Evolutionary conservation across 2,329 filamentous ascomycete species (phyloP).

Genomic region (Helminthosporium solani): DNA sequence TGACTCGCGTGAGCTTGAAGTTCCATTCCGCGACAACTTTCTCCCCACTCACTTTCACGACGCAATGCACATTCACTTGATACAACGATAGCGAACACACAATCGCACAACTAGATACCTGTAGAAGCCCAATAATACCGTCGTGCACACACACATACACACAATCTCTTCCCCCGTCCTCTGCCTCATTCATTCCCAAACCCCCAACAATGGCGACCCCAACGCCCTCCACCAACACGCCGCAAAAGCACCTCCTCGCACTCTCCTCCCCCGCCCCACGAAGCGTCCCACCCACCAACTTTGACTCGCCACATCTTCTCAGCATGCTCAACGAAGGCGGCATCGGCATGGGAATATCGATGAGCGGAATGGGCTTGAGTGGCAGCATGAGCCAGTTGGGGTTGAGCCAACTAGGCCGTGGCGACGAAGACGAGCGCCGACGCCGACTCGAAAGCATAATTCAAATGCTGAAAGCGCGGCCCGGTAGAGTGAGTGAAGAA

Average conservation of each 20-base stretch:
- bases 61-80: neutral
- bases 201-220: conserved; percentile 37
- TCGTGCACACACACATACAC: no score
- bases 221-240: conserved; percentile 40
- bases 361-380: conserved; percentile 44
- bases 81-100: conserved; percentile 13
- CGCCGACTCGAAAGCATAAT: conserved; percentile 61
- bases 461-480: conserved; percentile 65
- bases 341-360: conserved; percentile 42
- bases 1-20: conserved; percentile 21
- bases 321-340: conserved; percentile 44
- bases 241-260: conserved; percentile 38
- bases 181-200: no score
- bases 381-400: conserved; percentile 43
- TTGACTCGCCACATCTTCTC: conserved; percentile 47
- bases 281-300: conserved; percentile 45
- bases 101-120: neutral
- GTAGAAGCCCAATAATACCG: no score
- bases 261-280: conserved; percentile 46
- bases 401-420: conserved; percentile 41
- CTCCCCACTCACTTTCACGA: neutral
- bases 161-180: no score
- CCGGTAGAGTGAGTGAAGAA: conserved; percentile 70
- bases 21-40: conserved; percentile 3
- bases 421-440: conserved; percentile 56